Base-by-base conservation (phyloP, 192 early-diverging fungal species). In the Powellomyces hirtus region DNA sequence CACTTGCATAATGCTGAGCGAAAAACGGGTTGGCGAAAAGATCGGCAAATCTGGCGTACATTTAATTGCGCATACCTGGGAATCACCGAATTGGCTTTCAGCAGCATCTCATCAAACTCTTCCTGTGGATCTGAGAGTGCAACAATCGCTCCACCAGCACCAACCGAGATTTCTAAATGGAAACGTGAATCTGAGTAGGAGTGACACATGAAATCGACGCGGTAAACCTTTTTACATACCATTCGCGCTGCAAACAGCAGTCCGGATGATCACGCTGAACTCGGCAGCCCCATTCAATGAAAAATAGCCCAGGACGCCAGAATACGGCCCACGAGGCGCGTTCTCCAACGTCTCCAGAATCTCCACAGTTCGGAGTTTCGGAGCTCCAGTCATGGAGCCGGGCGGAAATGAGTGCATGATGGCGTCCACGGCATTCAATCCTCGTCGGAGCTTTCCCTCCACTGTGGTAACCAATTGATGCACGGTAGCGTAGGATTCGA, bases 331-430 rank as follows among this genome's bases (percentile, higher is more conserved):
- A 0, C 96, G 84, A 4, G 78, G 83, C 40, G 87, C 61, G 0
- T 42, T 56, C 59, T 97, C 94, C 53, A 96, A 82, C 11, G 73
- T 64, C 37, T 91, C 88, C 29, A 98, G 73, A 3, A 97, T 71
- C 50, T 90, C 84, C 36, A 93, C 80, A 0, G 93, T 92, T 38
- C 97, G 84, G 8, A 86, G 72, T 72, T 98, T 98, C 3, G 97
- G 97, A 0, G 97, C 97, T 6, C 97, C 97, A 0, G 97, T 98
- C 95, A 98, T 97, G 0, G 94, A 96, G 0, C 84, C 87, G 0
- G 96, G 96, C 24, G 96, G 96, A 58, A 98, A 98, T 45, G 90
- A 90, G 11, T 82, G 80, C 37, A 78, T 80, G 16, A 96, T 68
- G 1, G 89, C 91, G 30, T 88, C 85, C 0, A 94, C 87, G 30